Evolutionary conservation across 2,329 filamentous ascomycete species (phyloP).

Genomic region (Aspergillus cejpii): DNA sequence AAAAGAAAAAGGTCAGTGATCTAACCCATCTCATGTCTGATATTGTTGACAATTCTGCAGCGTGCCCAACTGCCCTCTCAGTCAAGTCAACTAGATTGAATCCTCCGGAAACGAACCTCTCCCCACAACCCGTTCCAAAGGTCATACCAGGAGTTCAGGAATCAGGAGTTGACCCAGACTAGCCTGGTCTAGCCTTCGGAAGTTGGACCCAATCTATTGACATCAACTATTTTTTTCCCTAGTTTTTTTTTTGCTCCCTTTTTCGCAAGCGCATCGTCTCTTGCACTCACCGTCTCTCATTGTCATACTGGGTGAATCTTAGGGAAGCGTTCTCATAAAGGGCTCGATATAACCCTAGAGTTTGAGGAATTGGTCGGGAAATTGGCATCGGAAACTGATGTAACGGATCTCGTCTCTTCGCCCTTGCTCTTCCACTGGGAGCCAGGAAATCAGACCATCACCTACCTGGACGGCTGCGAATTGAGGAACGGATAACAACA

Average conservation of each 20-base stretch:
- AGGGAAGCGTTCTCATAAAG: not conserved
- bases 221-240: not conserved
- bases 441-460: slow-evolving; percentile 8
- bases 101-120: not conserved
- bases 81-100: no score
- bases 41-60: not conserved
- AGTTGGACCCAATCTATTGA: not conserved
- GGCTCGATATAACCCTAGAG: not conserved
- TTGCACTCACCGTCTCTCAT: slow-evolving; percentile 1
- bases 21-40: not conserved
- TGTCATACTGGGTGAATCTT: not conserved
- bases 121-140: not conserved
- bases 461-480: not conserved
- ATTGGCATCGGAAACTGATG: slow-evolving; percentile 16
- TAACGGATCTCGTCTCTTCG: slow-evolving; percentile 21
- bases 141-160: not conserved
- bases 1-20: not conserved
- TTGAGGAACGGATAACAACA: not conserved
- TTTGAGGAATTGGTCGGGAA: slow-evolving; percentile 8
- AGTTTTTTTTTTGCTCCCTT: not conserved
- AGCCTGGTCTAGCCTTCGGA: not conserved
- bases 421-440: slow-evolving; percentile 17
- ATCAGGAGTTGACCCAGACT: no score
- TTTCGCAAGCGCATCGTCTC: not conserved
- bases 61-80: not conserved